These are phyloP conservation scores for Chrysoporthe deuterocubensis DNA, from an alignment of 2,329 filamentous ascomycete genomes.

Conservation along the genomic window DNA sequence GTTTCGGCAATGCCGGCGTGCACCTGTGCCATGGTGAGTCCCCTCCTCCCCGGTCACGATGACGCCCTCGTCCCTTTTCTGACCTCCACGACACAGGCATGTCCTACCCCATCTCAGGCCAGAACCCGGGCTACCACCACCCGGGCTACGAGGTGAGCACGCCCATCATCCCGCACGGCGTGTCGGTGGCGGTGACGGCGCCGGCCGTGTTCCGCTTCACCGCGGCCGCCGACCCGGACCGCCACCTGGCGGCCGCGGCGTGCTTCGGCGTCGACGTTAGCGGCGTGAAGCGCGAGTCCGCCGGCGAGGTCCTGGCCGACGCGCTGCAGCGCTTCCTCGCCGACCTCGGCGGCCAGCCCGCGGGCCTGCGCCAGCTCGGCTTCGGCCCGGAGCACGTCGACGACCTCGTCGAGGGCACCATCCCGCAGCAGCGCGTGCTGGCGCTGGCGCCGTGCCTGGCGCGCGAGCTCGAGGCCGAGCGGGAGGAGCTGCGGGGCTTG, in stretches of 20 bases:
- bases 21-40: slow-evolving; percentile 69
- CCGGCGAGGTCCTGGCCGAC: slow-evolving; percentile 85
- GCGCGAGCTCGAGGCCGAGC: slow-evolving; percentile 70
- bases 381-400: slow-evolving; percentile 79
- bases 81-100: slow-evolving; percentile 62
- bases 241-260: slow-evolving; percentile 87
- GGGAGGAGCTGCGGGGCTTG: slow-evolving; percentile 69
- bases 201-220: slow-evolving; percentile 96
- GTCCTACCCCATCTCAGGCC: slow-evolving; percentile 95
- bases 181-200: slow-evolving; percentile 90
- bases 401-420: slow-evolving; percentile 86
- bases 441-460: slow-evolving; percentile 86
- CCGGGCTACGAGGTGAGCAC: slow-evolving; percentile 77
- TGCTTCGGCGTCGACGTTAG: slow-evolving; percentile 88
- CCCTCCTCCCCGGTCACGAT: too few species aligned
- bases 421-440: slow-evolving; percentile 87
- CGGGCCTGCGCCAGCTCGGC: slow-evolving; percentile 81
- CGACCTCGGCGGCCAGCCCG: slow-evolving; percentile 86
- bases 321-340: slow-evolving; percentile 81
- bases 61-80: too few species aligned
- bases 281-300: slow-evolving; percentile 85
- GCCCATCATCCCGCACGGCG: slow-evolving; percentile 92
- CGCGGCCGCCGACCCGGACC: slow-evolving; percentile 85
- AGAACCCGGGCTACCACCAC: slow-evolving; percentile 91
- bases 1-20: slow-evolving; percentile 96